Base-by-base conservation (phyloP, 208 protist species). In the Wallacemonas collosoma region DNA sequence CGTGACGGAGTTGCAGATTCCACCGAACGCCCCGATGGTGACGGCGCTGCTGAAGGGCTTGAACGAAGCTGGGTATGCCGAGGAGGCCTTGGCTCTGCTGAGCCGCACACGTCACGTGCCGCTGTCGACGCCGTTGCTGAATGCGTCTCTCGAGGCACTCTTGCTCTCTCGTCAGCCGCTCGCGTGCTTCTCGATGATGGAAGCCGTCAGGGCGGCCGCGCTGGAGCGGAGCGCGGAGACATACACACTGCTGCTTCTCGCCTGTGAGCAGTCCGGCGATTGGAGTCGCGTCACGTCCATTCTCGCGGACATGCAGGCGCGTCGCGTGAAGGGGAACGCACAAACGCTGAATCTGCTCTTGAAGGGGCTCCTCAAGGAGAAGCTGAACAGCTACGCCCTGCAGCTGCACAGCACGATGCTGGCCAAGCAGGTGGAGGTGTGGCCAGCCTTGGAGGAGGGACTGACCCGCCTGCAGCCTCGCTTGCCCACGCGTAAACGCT, bases 281-380 rank as follows among this genome's bases (percentile, higher is more conserved):
- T 96, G 92, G 92, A 60, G 67, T 7, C 83, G 72, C 15, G 76
- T 86, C 68, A 91, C 80, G 57, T 48, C 45, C 9, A 76, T 96
- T 5, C 76, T 93, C 5, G 74, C 82, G 1, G 92, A 96, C 41
- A 96, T 96, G 92, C 89, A 96, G 72, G 68, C 48, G 4, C 81
- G 81, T 9, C 79, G 82, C 47, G 79, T 96, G 48, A 86, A 86
- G 36, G 92, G 92, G 38, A 85, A 90, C 50, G 47, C 72, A 15
- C 85, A 83, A 69, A 93, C 87, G 5, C 85, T 96, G 1, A 96
- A 96, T 65, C 73, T 95, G 57, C 71, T 96, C 3, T 75, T 96
- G 8, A 96, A 96, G 57, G 92, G 92, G 0, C 75, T 96, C 26
- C 58, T 96, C 38, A 85, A 68, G 67, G 78, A 94, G 75, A 76